A percentile compares a stretch with the other conserved stretches of the same genome.
phyloP scores from a whole-genome alignment of 2,329 filamentous ascomycete species.

The Drechslerella dactyloides region DNA sequence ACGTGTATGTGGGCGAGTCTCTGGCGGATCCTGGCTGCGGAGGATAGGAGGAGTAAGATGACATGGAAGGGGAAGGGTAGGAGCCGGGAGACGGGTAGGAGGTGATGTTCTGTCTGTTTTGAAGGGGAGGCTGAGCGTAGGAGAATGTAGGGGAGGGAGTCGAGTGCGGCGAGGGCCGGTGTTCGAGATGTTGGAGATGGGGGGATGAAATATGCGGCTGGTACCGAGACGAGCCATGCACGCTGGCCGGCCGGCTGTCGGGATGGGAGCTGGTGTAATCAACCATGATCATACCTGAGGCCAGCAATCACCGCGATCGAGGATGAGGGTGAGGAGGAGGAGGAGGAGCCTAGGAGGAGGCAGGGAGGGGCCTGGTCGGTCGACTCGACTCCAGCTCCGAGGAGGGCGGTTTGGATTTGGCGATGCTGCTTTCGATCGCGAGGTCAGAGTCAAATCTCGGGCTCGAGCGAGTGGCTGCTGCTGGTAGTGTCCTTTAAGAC shows the following conservation, averaged over 20 bases:
- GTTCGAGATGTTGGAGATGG: conserved; percentile 54
- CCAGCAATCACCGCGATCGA: conserved; percentile 35
- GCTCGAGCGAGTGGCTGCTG: conserved; percentile 16
- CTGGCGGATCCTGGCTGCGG: conserved; percentile 55
- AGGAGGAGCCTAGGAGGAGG: too few relatives aligned
- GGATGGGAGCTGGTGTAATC: conserved; percentile 54
- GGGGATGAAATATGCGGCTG: conserved; percentile 53
- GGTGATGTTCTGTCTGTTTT: conserved; percentile 54
- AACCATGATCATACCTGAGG: conserved; percentile 55
- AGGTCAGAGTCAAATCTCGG: conserved; percentile 1
- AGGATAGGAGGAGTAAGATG: conserved; percentile 62
- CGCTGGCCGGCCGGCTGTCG: conserved; percentile 52
- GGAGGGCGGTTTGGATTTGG: too few relatives aligned
- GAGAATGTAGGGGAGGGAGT: conserved; percentile 55
- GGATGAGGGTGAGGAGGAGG: too few relatives aligned
- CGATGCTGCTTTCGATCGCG: too few relatives aligned
- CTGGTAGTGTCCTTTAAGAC: conserved; percentile 17
- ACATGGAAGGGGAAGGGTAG: conserved; percentile 63
- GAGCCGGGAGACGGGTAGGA: conserved; percentile 62
- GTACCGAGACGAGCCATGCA: conserved; percentile 54
- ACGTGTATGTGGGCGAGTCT: conserved; percentile 59
- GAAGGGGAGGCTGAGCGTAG: conserved; percentile 54
- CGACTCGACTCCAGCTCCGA: too few relatives aligned
- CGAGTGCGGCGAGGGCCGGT: conserved; percentile 54
- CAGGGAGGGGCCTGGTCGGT: conserved; percentile 1